Evolutionary conservation across 345 rosid genomes (phyloP).

Genomic region (Aquilaria malaccensis): DNA sequence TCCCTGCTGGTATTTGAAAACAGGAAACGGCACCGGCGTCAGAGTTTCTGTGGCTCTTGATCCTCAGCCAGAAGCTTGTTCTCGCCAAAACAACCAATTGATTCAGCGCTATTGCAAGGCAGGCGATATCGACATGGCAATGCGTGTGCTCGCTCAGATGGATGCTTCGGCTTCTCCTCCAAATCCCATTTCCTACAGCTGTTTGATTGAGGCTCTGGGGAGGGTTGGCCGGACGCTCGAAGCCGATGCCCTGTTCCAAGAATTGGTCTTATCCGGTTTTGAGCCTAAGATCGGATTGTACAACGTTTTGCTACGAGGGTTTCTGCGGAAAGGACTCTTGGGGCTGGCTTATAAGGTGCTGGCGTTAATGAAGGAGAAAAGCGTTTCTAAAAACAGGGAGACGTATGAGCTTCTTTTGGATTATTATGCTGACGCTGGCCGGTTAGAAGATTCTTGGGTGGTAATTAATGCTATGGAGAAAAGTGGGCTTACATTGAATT

Average conservation of each 20-base stretch:
- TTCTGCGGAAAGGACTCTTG: slow-evolving; percentile 50
- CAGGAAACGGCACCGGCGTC: no score
- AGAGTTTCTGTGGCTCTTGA: no score
- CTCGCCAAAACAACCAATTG: slow-evolving; percentile 24
- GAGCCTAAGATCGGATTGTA: slow-evolving; percentile 26
- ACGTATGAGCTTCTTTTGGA: slow-evolving; percentile 44
- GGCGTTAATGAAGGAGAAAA: slow-evolving; percentile 26
- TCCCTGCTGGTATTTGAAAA: no score
- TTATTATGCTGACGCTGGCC: slow-evolving; percentile 52
- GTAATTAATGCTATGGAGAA: slow-evolving; percentile 47
- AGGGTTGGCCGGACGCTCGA: slow-evolving; percentile 49
- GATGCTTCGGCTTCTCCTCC: slow-evolving; percentile 42
- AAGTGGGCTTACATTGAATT: slow-evolving; percentile 29
- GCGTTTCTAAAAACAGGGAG: slow-evolving; percentile 31
- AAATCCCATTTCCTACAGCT: slow-evolving; percentile 28
- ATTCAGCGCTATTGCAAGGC: slow-evolving; percentile 38
- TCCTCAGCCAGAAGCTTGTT: no score
- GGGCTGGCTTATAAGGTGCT: slow-evolving; percentile 35
- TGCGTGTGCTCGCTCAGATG: slow-evolving; percentile 42
- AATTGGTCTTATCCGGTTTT: slow-evolving; percentile 30
- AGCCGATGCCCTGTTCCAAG: slow-evolving; percentile 55
- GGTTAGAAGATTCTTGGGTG: slow-evolving; percentile 56
- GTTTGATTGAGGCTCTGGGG: slow-evolving; percentile 38
- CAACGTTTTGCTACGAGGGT: slow-evolving; percentile 46
- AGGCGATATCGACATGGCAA: slow-evolving; percentile 42